Evolutionary conservation across 2,329 filamentous ascomycete genomes (phyloP).

Genomic region (Trichoderma semiorbis): DNA sequence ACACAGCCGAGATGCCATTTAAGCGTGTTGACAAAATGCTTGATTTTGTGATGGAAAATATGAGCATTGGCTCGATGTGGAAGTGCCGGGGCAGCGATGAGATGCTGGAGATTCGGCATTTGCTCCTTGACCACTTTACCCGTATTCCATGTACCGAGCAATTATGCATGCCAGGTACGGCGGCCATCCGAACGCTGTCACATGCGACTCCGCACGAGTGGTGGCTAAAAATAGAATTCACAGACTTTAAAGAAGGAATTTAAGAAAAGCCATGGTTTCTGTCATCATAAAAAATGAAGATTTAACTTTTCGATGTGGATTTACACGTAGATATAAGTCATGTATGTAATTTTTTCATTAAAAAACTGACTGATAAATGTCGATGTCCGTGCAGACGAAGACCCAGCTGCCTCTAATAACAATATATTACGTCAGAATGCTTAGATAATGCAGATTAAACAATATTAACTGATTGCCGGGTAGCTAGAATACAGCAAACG

Average conservation of each 20-base stretch:
- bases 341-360: neutral
- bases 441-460: neutral
- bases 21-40: neutral
- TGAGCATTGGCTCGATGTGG: neutral
- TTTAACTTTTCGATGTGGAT: neutral
- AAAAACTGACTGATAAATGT: neutral
- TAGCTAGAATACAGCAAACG: neutral
- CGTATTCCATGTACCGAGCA: neutral
- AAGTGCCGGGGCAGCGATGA: neutral
- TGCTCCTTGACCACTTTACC: neutral
- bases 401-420: neutral
- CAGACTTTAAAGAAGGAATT: neutral
- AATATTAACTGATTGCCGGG: neutral
- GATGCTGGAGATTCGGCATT: neutral
- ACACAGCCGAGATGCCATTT: neutral
- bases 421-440: neutral
- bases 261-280: neutral
- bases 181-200: neutral
- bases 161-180: neutral
- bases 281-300: neutral
- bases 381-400: neutral
- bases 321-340: neutral
- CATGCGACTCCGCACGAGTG: neutral
- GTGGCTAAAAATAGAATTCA: neutral
- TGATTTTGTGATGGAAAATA: neutral